These are phyloP conservation scores for Thuidium tamariscinum DNA, from an alignment of 225 moss, liverwort and hornwort genomes.

Conservation along the genomic window DNA sequence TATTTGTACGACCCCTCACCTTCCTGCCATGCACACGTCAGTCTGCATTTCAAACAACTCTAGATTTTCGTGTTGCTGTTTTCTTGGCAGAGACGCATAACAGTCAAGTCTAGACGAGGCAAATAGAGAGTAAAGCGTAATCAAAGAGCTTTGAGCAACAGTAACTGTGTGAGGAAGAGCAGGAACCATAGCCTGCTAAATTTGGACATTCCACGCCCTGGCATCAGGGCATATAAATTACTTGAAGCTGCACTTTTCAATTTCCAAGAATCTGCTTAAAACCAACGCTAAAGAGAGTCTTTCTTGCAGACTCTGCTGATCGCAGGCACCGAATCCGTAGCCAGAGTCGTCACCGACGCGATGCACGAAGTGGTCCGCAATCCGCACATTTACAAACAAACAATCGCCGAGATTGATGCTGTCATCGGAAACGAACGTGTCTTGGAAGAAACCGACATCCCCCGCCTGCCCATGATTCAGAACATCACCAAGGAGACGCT, in stretches of 20 bases:
- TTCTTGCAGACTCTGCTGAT: not conserved
- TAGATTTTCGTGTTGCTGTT: not conserved
- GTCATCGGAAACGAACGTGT: conserved; percentile 2
- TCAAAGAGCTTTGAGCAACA: not conserved
- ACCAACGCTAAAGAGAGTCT: not conserved
- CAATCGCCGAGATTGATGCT: conserved; percentile 9
- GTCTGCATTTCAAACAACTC: not conserved
- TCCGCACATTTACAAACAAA: not conserved
- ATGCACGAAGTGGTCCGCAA: not conserved
- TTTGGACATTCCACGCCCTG: not conserved
- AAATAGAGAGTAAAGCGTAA: not conserved
- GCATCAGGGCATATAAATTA: not conserved
- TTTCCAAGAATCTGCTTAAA: not conserved
- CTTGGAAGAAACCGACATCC: conserved; percentile 19
- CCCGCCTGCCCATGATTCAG: conserved; percentile 5
- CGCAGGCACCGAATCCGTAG: not conserved
- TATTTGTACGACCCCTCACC: not conserved
- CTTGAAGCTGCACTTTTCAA: not conserved
- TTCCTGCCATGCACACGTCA: not conserved
- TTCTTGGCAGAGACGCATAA: not conserved
- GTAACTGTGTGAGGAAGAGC: not conserved
- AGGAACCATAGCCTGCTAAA: too few species aligned
- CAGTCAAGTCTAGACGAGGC: not conserved
- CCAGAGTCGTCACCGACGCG: not conserved
- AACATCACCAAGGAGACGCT: conserved; percentile 32